phyloP scores from a whole-genome alignment of 495 filamentous ascomycete genomes.

The Tetracladium setigerum region DNA sequence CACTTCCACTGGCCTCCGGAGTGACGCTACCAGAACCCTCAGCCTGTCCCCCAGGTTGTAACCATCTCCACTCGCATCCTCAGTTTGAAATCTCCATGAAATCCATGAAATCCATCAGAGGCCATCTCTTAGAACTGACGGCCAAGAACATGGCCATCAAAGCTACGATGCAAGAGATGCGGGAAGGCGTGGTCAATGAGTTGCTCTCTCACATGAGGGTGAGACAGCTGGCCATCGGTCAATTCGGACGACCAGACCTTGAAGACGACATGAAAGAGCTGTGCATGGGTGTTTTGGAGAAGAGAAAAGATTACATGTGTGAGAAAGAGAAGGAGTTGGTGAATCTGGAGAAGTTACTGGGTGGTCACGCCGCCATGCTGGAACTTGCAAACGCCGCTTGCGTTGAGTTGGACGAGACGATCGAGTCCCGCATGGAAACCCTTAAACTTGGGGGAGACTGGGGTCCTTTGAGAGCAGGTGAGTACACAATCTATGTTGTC shows the following conservation, averaged over 20 bases:
- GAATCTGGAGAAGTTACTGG: neutral
- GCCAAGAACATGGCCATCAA: constrained; percentile 2
- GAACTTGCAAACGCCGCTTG: neutral
- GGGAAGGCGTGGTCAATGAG: neutral
- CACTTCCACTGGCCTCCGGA: too few relatives aligned
- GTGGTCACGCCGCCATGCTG: neutral
- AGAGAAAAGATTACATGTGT: neutral
- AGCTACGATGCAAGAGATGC: neutral
- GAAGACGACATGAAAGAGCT: neutral
- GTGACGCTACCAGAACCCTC: too few relatives aligned
- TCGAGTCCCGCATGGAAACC: neutral
- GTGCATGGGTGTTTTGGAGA: neutral
- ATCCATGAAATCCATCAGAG: too few relatives aligned
- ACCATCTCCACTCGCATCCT: too few relatives aligned
- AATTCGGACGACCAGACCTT: neutral
- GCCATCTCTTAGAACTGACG: neutral
- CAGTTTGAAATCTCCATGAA: too few relatives aligned
- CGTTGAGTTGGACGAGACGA: neutral
- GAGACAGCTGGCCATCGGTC: constrained; percentile 1
- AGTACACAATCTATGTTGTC: too few relatives aligned
- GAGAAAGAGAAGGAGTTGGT: constrained; percentile 3
- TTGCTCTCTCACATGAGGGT: constrained; percentile 1
- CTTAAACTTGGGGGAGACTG: too few relatives aligned
- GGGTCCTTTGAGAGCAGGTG: too few relatives aligned
- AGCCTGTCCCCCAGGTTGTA: too few relatives aligned